Evolutionary conservation across 2,329 filamentous ascomycete species (phyloP), one percentile per base, ranked within the genome.

Genomic region (Diplodia mutila): DNA sequence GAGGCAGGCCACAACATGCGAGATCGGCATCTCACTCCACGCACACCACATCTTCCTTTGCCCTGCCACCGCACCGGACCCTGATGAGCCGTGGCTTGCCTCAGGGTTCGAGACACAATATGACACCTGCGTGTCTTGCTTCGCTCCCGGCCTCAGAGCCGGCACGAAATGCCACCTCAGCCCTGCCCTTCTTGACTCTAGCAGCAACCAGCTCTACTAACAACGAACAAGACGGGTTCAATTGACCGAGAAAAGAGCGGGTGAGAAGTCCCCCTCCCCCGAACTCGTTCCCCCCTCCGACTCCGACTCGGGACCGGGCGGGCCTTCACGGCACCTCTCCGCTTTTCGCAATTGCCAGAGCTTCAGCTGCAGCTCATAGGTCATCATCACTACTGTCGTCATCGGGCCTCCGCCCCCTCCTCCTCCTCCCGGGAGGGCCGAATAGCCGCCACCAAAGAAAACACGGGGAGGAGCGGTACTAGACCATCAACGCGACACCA

Each of bases 1-100:
- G 42, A 63, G 25, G 29, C 59, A 63, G 59, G 18, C 59, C 59
- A 63, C 59, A 63, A 34, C 59, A 63, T 25, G 59, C 59, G 59
- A 63, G 59, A 63, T 63, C 59, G 27, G 27, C 59, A 37, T 18
- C 59, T 63, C 59, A 51, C 37, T 25, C 55, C 55, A 61, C 55
- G 48, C 55, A 18, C 29, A 57, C 59, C 27, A 39, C 55, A 61
- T 63, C 59, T 37, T 12, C 8, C 57, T 61, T 16, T 21, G 23
- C 23, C n/a, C 21, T 16, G 42, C 14, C 53, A 39, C 29, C 6
- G 32, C 8, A 8, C 34, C 34, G 39, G 23, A 25, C 11, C 27
- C 57, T 29, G 42, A 25, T 42, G 49, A 27, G 11, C 59, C 9
- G 59, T 63, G 59, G 59, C 59, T 63, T 63, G 37, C 39, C 8